Evolutionary conservation across 257 asterid species (phyloP).

Genomic region (Galeopsis tetrahit): DNA sequence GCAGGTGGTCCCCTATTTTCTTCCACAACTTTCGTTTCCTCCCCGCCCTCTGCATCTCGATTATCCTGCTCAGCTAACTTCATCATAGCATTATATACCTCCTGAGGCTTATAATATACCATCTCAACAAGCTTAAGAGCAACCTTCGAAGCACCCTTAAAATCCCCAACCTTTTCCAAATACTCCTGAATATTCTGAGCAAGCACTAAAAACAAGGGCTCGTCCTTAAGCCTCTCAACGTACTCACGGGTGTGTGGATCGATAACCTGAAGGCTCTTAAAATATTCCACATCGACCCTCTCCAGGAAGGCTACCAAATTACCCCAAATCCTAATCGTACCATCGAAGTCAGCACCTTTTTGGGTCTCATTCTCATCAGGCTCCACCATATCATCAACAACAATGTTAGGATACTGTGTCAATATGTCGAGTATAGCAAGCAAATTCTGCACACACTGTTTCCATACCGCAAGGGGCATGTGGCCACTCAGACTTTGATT

Average conservation of each 20-base stretch:
- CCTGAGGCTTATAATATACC: conserved; percentile 92
- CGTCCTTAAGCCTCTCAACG: conserved; percentile 91
- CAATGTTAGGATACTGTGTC: conserved; percentile 79
- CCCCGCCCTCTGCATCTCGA: conserved; percentile 59
- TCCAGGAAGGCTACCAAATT: conserved; percentile 92
- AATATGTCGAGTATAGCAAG: conserved; percentile 74
- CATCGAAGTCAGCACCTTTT: conserved; percentile 73
- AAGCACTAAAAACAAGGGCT: conserved; percentile 78
- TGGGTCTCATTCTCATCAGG: conserved; percentile 93
- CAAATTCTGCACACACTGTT: conserved; percentile 79
- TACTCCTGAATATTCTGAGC: conserved; percentile 91
- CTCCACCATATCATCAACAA: conserved; percentile 91
- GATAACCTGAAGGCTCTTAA: conserved; percentile 92
- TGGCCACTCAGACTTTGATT: conserved; percentile 83
- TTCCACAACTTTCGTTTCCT: conserved; percentile 58
- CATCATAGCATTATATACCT: conserved; percentile 93
- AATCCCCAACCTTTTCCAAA: conserved; percentile 64
- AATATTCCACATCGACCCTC: conserved; percentile 82
- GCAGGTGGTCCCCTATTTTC: conserved; percentile 70
- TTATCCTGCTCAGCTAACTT: conserved; percentile 73
- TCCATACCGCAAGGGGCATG: conserved; percentile 98
- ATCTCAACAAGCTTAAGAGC: conserved; percentile 95
- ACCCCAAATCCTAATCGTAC: conserved; percentile 90
- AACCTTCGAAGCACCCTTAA: conserved; percentile 89
- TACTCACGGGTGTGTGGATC: conserved; percentile 97